These are phyloP conservation scores for Ustilago loliicola DNA, from an alignment of 1,284 basidiomycete species.

Conservation along the genomic window DNA sequence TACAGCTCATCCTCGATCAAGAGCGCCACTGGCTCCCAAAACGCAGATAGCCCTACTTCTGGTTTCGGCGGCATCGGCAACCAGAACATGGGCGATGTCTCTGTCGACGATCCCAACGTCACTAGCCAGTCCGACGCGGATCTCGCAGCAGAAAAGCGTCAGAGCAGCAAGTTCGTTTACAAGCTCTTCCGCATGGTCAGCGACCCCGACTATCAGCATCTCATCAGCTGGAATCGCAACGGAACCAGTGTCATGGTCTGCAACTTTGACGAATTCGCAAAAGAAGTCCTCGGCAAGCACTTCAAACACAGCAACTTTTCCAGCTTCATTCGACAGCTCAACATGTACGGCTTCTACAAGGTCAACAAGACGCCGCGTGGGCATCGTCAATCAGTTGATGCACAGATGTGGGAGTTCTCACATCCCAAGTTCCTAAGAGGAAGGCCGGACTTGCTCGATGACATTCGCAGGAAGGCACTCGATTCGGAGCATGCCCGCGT, in stretches of 20 bases:
- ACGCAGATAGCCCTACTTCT: conserved; percentile 41
- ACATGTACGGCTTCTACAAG: conserved; percentile 76
- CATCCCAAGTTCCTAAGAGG: conserved; percentile 86
- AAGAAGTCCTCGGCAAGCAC: conserved; percentile 70
- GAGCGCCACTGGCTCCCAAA: conserved; percentile 43
- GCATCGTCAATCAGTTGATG: conserved; percentile 79
- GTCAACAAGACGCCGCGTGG: conserved; percentile 81
- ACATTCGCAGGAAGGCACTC: conserved; percentile 84
- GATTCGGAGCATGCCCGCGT: conserved; percentile 63
- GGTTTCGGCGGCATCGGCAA: conserved; percentile 28
- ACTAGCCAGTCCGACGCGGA: conserved; percentile 48
- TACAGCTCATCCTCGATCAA: conserved; percentile 48
- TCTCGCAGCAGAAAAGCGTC: conserved; percentile 50
- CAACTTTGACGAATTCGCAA: conserved; percentile 69
- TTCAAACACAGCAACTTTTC: conserved; percentile 79
- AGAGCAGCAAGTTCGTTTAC: conserved; percentile 62
- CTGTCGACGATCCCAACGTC: conserved; percentile 43
- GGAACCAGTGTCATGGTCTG: conserved; percentile 64
- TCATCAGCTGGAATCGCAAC: conserved; percentile 62
- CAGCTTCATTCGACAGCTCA: conserved; percentile 87
- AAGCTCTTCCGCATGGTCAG: conserved; percentile 65
- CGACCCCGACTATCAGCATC: conserved; percentile 61
- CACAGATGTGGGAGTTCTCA: conserved; percentile 89
- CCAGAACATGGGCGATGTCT: conserved; percentile 39
- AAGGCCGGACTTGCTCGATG: conserved; percentile 83